phyloP scores from a whole-genome alignment of 371 early-diverging fungal genomes.

The Rhizomucor miehei region DNA sequence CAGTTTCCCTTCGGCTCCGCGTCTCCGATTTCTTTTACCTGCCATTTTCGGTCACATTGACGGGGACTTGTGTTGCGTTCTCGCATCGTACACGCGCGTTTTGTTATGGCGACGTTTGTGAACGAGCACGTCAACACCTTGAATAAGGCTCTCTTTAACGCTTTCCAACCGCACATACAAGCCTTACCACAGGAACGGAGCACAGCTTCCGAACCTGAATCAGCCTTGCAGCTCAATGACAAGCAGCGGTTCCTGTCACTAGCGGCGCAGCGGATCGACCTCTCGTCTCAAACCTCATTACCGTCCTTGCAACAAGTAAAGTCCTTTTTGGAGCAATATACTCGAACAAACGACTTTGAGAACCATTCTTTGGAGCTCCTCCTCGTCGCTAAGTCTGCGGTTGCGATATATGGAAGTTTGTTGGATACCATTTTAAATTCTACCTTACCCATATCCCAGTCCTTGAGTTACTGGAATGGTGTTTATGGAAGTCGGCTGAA shows the following conservation, averaged over 20 bases:
- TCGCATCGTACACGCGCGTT: not conserved
- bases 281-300: slow-evolving; percentile 10
- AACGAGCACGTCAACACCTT: slow-evolving; percentile 18
- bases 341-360: not conserved
- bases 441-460: slow-evolving; percentile 61
- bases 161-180: slow-evolving; percentile 7
- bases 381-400: slow-evolving; percentile 54
- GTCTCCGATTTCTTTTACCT: no score
- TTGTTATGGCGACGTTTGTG: slow-evolving; percentile 18
- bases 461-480: slow-evolving; percentile 70
- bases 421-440: slow-evolving; percentile 58
- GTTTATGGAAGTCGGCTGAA: slow-evolving; percentile 48
- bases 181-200: not conserved
- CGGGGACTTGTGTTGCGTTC: no score
- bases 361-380: slow-evolving; percentile 42
- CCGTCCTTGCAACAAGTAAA: slow-evolving; percentile 20
- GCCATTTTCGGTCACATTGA: no score
- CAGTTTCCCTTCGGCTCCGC: no score
- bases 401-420: slow-evolving; percentile 62
- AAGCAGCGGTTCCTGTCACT: slow-evolving; percentile 24
- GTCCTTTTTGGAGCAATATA: slow-evolving; percentile 19
- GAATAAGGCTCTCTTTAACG: slow-evolving; percentile 9
- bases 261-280: slow-evolving; percentile 28
- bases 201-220: not conserved
- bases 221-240: slow-evolving; percentile 13